Evolutionary conservation across 139 green algal genomes (phyloP).

Genomic region (Coelastrella sp.): DNA sequence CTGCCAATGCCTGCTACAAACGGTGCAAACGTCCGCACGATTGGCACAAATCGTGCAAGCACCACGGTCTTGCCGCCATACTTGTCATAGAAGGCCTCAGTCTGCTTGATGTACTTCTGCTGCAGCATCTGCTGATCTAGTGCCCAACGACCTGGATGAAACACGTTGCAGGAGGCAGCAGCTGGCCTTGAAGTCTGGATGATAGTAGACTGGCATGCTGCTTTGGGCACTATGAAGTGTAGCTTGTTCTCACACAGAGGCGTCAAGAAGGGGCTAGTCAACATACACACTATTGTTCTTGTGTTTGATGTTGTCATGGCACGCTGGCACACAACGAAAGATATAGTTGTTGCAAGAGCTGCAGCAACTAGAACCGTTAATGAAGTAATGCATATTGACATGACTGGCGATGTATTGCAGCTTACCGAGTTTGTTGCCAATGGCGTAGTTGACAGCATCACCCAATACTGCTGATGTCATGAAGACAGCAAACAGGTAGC

Average conservation of each 20-base stretch:
- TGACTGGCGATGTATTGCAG: too few species aligned
- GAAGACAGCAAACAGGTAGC: conserved; percentile 72
- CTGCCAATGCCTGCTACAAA: conserved; percentile 91
- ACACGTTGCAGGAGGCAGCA: not conserved
- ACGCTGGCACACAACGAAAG: too few species aligned
- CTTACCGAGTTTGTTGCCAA: conserved; percentile 64
- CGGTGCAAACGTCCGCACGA: conserved; percentile 93
- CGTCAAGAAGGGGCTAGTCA: too few species aligned
- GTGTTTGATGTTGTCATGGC: too few species aligned
- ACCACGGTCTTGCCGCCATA: conserved; percentile 92
- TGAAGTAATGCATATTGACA: too few species aligned
- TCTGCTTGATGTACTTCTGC: conserved; percentile 83
- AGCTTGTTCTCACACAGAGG: too few species aligned
- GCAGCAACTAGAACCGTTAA: too few species aligned
- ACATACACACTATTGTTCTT: too few species aligned
- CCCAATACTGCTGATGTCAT: conserved; percentile 84
- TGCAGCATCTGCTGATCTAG: conserved; percentile 71
- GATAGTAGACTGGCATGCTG: too few species aligned
- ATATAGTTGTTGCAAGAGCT: too few species aligned
- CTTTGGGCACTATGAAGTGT: too few species aligned
- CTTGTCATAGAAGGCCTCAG: conserved; percentile 85
- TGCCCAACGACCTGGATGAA: conserved; percentile 55
- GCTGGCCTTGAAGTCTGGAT: not conserved
- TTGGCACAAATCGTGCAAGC: conserved; percentile 93
- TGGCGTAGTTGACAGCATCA: conserved; percentile 92